Evolutionary conservation across 768 basidiomycete species (phyloP).

Genomic region (Boletus reticulatus): DNA sequence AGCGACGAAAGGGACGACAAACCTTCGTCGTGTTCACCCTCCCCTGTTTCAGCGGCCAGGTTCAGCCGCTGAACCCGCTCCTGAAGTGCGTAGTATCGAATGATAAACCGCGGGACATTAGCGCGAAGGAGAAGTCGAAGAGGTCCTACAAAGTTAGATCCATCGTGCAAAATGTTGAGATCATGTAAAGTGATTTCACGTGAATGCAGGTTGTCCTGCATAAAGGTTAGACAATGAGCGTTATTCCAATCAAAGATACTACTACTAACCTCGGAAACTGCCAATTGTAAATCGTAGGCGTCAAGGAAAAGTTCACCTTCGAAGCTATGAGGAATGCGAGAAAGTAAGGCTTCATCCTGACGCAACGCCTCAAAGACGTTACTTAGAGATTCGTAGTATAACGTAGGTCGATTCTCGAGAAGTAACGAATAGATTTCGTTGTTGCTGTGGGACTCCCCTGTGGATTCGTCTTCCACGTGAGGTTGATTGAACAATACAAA

Average conservation of each 20-base stretch:
- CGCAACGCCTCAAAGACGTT: constrained; percentile 72
- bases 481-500: constrained; percentile 60
- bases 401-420: constrained; percentile 59
- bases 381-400: constrained; percentile 76
- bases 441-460: constrained; percentile 9
- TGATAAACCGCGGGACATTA: constrained; percentile 57
- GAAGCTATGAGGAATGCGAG: constrained; percentile 42
- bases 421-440: constrained; percentile 40
- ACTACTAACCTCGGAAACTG: constrained; percentile 57
- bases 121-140: constrained; percentile 56
- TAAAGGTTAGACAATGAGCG: constrained; percentile 3
- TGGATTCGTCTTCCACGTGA: constrained; percentile 24
- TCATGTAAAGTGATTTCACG: constrained; percentile 73
- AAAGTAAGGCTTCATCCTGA: constrained; percentile 50
- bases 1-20: not conserved
- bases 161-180: constrained; percentile 67
- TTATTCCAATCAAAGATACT: not conserved
- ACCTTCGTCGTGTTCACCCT: constrained; percentile 24
- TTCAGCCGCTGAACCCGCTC: constrained; percentile 48
- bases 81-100: constrained; percentile 62
- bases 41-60: constrained; percentile 16
- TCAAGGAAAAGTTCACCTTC: constrained; percentile 68
- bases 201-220: constrained; percentile 66
- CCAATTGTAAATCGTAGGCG: constrained; percentile 66
- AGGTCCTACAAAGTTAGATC: constrained; percentile 57